These are phyloP conservation scores for Endoconidiophora polonica DNA, from an alignment of 2,329 filamentous ascomycete species.

Conservation along the genomic window DNA sequence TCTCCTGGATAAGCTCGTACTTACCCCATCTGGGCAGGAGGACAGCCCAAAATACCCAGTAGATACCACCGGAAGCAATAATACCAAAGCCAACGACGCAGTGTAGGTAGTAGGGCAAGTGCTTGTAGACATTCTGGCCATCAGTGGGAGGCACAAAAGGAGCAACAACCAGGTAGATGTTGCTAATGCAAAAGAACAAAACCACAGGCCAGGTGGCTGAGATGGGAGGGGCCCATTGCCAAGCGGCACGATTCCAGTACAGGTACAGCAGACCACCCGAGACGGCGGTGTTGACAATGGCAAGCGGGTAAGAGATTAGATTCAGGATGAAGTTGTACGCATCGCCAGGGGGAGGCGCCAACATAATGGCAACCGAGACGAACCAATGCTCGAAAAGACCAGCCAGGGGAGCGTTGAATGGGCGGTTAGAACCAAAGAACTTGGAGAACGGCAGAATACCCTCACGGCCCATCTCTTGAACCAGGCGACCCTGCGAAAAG, in stretches of 20 bases:
- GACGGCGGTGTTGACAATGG: slow-evolving; percentile 39
- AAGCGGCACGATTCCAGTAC: slow-evolving; percentile 30
- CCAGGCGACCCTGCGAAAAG: slow-evolving; percentile 49
- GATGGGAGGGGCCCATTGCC: slow-evolving; percentile 38
- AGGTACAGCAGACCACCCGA: slow-evolving; percentile 36
- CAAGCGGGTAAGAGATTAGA: slow-evolving; percentile 47
- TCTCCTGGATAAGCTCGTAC: slow-evolving; percentile 40
- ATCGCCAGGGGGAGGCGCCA: slow-evolving; percentile 50
- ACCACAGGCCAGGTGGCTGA: slow-evolving; percentile 36
- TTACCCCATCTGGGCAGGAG: slow-evolving; percentile 33
- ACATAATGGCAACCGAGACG: slow-evolving; percentile 47
- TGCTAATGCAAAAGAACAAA: slow-evolving; percentile 42
- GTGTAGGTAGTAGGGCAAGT: slow-evolving; percentile 40
- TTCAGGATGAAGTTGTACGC: slow-evolving; percentile 48
- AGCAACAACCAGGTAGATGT: slow-evolving; percentile 42
- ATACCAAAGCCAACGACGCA: slow-evolving; percentile 40
- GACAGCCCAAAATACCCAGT: slow-evolving; percentile 39
- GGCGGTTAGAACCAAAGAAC: slow-evolving; percentile 47
- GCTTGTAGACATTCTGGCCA: slow-evolving; percentile 35
- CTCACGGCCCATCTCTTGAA: slow-evolving; percentile 49
- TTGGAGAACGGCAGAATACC: slow-evolving; percentile 47
- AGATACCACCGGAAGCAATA: slow-evolving; percentile 33
- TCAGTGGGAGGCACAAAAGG: slow-evolving; percentile 38
- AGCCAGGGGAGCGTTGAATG: slow-evolving; percentile 44
- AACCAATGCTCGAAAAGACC: slow-evolving; percentile 48